Percentiles rank a stretch among this genome's conserved stretches.
Conservation (phyloP, 2,329 filamentous ascomycete species). For the Alternaria burnsii region DNA sequence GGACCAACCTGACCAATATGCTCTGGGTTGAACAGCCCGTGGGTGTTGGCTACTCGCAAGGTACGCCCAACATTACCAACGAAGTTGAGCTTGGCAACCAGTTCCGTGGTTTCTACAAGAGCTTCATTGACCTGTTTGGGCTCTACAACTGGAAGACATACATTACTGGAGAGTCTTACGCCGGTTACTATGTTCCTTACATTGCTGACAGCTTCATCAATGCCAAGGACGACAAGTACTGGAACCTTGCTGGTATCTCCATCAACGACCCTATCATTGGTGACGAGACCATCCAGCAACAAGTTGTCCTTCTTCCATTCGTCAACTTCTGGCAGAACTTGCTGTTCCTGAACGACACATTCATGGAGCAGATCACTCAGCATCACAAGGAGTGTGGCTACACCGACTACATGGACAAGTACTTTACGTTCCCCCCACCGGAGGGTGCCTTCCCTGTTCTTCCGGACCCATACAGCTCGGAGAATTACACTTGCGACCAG, state of each 20-base stretch:
- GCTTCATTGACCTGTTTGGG: slow-evolving; percentile 65
- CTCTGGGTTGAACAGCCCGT: slow-evolving; percentile 60
- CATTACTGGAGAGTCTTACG: slow-evolving; percentile 64
- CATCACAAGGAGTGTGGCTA: slow-evolving; percentile 42
- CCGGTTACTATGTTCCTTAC: slow-evolving; percentile 66
- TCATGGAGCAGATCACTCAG: slow-evolving; percentile 47
- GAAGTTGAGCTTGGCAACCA: slow-evolving; percentile 58
- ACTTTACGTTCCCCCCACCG: slow-evolving; percentile 54
- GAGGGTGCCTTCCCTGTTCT: slow-evolving; percentile 44
- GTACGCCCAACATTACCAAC: slow-evolving; percentile 56
- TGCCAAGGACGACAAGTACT: slow-evolving; percentile 59
- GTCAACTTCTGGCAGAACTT: slow-evolving; percentile 53
- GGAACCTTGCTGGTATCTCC: slow-evolving; percentile 60
- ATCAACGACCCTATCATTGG: slow-evolving; percentile 61
- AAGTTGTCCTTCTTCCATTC: slow-evolving; percentile 47
- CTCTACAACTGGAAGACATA: slow-evolving; percentile 63
- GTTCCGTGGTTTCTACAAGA: slow-evolving; percentile 62
- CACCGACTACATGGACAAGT: slow-evolving; percentile 32
- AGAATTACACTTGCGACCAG: slow-evolving; percentile 49
- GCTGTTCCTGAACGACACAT: slow-evolving; percentile 55
- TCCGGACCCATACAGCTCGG: slow-evolving; percentile 30
- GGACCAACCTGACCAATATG: slow-evolving; percentile 61
- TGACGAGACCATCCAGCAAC: slow-evolving; percentile 51
- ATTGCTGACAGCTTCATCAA: slow-evolving; percentile 66
- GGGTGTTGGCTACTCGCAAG: slow-evolving; percentile 55